phyloP scores from a whole-genome alignment of 345 rosid genomes.

The Pugionium dolabratum region DNA sequence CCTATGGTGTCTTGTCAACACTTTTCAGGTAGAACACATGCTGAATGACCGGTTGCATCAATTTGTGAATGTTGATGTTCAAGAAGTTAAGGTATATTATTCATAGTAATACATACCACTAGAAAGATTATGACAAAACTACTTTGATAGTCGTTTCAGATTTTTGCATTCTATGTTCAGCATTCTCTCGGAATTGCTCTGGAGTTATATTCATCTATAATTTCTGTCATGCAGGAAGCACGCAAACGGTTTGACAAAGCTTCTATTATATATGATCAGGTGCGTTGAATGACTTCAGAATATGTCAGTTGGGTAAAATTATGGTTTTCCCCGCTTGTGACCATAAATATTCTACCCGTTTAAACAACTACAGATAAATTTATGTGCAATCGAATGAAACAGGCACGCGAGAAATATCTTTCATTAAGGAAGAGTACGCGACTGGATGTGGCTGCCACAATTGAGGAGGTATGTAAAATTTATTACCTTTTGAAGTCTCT shows the following conservation, averaged over 20 bases:
- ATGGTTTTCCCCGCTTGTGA: not conserved
- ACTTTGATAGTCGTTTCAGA: not conserved
- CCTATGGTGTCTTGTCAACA: conserved; percentile 24
- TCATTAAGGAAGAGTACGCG: conserved; percentile 78
- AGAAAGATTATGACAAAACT: not conserved
- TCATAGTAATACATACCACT: conserved; percentile 8
- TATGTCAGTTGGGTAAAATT: conserved; percentile 1
- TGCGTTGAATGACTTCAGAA: conserved; percentile 18
- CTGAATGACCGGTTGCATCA: conserved; percentile 60
- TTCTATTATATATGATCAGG: conserved; percentile 70
- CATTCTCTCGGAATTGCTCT: conserved; percentile 4
- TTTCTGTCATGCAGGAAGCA: conserved; percentile 55
- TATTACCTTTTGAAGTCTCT: conserved; percentile 16
- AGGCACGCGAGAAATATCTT: conserved; percentile 82
- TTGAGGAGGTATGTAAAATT: conserved; percentile 65
- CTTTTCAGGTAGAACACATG: conserved; percentile 62
- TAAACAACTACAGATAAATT: conserved; percentile 16
- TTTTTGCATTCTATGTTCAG: not conserved
- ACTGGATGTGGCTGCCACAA: conserved; percentile 58
- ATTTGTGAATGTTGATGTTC: conserved; percentile 58
- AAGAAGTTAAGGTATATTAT: conserved; percentile 57
- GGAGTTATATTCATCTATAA: not conserved
- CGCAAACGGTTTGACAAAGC: conserved; percentile 82
- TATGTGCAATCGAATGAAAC: conserved; percentile 22
- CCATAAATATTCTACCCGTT: conserved; percentile 13